Base-by-base conservation (phyloP, 495 filamentous ascomycete species). In the Bombardia bombarda region DNA sequence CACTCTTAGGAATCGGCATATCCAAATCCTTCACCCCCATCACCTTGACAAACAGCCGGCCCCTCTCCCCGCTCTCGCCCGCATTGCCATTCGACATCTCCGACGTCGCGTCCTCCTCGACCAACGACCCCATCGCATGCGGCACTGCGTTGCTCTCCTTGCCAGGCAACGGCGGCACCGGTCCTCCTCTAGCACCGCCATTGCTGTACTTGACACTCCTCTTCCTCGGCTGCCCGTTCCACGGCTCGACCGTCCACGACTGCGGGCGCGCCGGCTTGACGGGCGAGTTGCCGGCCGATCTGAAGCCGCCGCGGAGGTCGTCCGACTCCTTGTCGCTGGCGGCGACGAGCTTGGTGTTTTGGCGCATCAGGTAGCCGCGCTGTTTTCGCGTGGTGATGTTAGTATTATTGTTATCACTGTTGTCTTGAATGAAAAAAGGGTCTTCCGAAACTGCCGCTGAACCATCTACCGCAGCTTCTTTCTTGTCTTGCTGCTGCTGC, bases 341-440 rank as follows among this genome's bases (percentile, higher is more conserved):
- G 44, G 95, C 84, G 40, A 98, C 86, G 32, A 98, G 78, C 57
- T 95, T 96, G 14, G 92, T 97, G 62, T 97, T 98, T 50, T 98
- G 92, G 51, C 92, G 80, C 92, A 96, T 97, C 23, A 98, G 75
- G 54, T 98, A 98, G 17, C 92, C 92, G 70, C 92, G 87, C 92
- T 98, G 83, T 80, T 70, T 67, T 13, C 53, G 65, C 33, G 60
- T 47, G 43, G 45, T 52, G 38, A 62, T 54, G 69, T 90, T 80
- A 90, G 85, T 71, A 66, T 53, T 53, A 48, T 31, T 14, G 9
- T 40, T 10, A n/a, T n/a, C n/a, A n/a, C n/a, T n/a, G n/a, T n/a
- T n/a, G n/a, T n/a, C n/a, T n/a, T n/a, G n/a, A n/a, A n/a, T n/a
- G n/a, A n/a, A n/a, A n/a, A n/a, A n/a, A n/a, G n/a, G n/a, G n/a